phyloP scores from a whole-genome alignment of 2,329 filamentous ascomycete species.

The Hypoxylon sp. region DNA sequence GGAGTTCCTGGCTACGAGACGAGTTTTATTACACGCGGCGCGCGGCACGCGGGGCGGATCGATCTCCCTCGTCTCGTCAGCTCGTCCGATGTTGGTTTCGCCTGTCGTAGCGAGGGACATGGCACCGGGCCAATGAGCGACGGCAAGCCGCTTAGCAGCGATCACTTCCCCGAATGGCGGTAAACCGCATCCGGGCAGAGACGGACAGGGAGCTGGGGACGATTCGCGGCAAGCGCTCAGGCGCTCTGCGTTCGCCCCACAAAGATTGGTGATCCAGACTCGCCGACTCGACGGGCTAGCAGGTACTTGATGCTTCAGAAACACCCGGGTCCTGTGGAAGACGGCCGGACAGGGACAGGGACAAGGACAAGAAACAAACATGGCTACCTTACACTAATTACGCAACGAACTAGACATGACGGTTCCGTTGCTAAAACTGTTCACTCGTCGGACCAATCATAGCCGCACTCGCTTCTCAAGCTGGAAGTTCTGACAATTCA shows the following conservation, averaged over 20 bases:
- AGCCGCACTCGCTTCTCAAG: conserved; percentile 11
- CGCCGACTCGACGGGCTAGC: background rate
- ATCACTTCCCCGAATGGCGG: conserved; percentile 39
- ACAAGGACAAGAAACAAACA: conserved; percentile 22
- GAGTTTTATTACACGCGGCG: conserved; percentile 34
- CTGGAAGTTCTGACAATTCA: conserved; percentile 2
- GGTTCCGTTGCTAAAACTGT: conserved; percentile 8
- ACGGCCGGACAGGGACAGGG: conserved; percentile 16
- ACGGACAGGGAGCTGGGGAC: conserved; percentile 17
- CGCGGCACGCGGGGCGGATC: too few species aligned
- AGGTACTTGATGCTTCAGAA: conserved; percentile 24
- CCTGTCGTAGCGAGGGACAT: conserved; percentile 24
- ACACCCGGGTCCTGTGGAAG: too few species aligned
- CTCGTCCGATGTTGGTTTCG: conserved; percentile 32
- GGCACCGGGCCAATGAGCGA: conserved; percentile 36
- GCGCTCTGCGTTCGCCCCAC: conserved; percentile 40
- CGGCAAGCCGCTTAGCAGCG: conserved; percentile 37
- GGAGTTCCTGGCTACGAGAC: conserved; percentile 15
- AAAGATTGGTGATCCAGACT: conserved; percentile 21
- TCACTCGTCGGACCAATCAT: conserved; percentile 9
- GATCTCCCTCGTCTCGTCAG: conserved; percentile 26
- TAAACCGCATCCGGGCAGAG: conserved; percentile 31
- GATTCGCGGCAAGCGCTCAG: conserved; percentile 44
- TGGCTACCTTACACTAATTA: conserved; percentile 8
- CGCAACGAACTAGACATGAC: conserved; percentile 2